Percentiles rank a stretch among this genome's conserved stretches.
phyloP scores from a whole-genome alignment of 192 early-diverging fungal genomes.

The Geranomyces variabilis region DNA sequence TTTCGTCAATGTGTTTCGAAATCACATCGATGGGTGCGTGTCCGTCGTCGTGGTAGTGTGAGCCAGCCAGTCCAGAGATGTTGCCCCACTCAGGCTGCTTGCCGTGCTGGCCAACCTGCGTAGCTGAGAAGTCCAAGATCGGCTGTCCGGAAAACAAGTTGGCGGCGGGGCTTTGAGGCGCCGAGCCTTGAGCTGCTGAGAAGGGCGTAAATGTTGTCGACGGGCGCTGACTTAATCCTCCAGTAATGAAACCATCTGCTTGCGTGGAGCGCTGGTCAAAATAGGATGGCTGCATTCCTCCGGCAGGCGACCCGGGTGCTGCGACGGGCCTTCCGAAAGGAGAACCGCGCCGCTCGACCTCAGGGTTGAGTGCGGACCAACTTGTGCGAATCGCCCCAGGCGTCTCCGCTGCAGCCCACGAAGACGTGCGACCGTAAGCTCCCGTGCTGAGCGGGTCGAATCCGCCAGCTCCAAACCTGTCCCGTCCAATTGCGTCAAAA shows the following conservation, averaged over 20 bases:
- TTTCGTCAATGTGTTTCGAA: constrained; percentile 31
- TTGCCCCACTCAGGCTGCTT: constrained; percentile 23
- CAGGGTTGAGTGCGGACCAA: constrained; percentile 23
- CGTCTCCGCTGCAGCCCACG: constrained; percentile 24
- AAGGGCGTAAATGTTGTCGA: constrained; percentile 18
- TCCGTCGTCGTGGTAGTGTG: constrained; percentile 16
- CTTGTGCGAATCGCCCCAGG: constrained; percentile 2
- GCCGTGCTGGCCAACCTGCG: neutral
- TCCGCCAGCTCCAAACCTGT: constrained; percentile 23
- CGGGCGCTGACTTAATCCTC: constrained; percentile 5
- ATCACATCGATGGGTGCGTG: constrained; percentile 31
- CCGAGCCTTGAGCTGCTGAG: neutral
- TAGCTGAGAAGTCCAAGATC: constrained; percentile 19
- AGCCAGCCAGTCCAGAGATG: neutral
- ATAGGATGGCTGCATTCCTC: constrained; percentile 18
- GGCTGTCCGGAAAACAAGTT: constrained; percentile 31
- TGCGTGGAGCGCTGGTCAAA: constrained; percentile 22
- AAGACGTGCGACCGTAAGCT: constrained; percentile 1
- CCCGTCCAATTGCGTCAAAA: constrained; percentile 13
- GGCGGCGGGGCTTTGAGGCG: constrained; percentile 21
- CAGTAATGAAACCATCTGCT: neutral
- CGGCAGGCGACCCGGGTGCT: constrained; percentile 25
- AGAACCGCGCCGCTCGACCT: constrained; percentile 14
- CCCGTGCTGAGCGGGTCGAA: constrained; percentile 5
- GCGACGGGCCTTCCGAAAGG: constrained; percentile 15